These are phyloP conservation scores for Daucus carota DNA, from an alignment of 129 eudicot species.

Conservation along the genomic window DNA sequence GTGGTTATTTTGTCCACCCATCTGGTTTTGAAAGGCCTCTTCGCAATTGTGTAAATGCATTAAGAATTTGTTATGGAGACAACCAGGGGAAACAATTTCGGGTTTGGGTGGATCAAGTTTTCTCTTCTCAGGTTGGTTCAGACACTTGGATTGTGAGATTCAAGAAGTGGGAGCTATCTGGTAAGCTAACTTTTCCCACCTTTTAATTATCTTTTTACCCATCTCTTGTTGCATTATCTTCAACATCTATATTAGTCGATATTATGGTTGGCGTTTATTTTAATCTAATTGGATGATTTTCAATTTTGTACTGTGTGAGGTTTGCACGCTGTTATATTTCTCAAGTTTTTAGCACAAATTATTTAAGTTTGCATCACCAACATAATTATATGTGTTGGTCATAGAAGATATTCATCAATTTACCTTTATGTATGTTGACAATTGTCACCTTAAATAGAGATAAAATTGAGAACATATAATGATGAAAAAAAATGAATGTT, in stretches of 20 bases:
- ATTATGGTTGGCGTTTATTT: too few relatives aligned
- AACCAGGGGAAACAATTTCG: constrained; percentile 55
- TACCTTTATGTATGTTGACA: neutral
- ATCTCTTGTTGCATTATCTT: neutral
- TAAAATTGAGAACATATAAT: neutral
- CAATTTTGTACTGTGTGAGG: neutral
- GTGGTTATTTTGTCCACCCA: constrained; percentile 61
- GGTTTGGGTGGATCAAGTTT: constrained; percentile 92
- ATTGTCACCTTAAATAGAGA: neutral
- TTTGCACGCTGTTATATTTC: neutral
- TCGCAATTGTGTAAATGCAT: constrained; percentile 39
- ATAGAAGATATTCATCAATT: neutral
- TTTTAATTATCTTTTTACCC: neutral
- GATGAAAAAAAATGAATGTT: neutral
- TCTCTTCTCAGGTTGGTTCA: constrained; percentile 47
- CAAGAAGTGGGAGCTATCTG: constrained; percentile 81
- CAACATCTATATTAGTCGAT: neutral
- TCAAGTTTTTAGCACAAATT: neutral
- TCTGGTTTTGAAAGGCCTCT: constrained; percentile 58
- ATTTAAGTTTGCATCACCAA: neutral
- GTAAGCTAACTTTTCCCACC: constrained; percentile 29
- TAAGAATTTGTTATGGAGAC: constrained; percentile 58
- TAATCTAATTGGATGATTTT: too few relatives aligned
- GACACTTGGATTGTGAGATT: constrained; percentile 72
- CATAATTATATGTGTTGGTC: neutral